Evolutionary conservation across 805 yeast species (phyloP), one percentile per base, ranked within the genome.

Genomic region (Wickerhamiella azymoides): DNA sequence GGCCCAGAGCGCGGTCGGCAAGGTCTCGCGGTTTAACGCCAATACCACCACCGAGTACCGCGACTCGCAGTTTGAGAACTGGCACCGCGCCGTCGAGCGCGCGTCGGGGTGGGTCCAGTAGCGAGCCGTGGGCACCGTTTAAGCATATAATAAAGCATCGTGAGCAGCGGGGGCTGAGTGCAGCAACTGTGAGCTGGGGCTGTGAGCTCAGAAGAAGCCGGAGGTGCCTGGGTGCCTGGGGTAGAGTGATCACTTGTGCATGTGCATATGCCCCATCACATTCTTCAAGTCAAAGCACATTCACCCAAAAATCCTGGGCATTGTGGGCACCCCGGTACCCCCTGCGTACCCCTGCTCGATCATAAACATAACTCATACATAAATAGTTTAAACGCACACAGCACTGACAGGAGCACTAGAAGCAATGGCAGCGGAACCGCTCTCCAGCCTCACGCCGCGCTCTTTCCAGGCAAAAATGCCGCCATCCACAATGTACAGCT

Each of bases 1-100:
- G 14, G 56, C 50, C 33, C 36, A 53, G 51, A 41, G 46, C 27
- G 38, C 50, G 5, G 39, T 42, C 4, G 52, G 53, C 13, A 46
- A 53, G 25, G 46, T 46, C 17, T 49, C 54, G n/a, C 54, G 46
- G 25, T 57, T 56, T 49, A 38, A 49, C 7, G 56, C 62, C 8
- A 48, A 70, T 50, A 69, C 80, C 48, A 80, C 74, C 53, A 67
- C 66, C 9, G 77, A 73, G 44, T 66, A 73, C 58, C 72, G 94
- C 56, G 69, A 77, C 48, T 70, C 66, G 53, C 64, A 64, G 54
- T 82, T 89, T 83, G 67, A 66, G 43, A 66, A 79, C 52, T 88
- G 97, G 97, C 84, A 83, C 58, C 72, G 74, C 39, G 97, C 94
- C 2, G 76, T 88, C 17, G 78, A 75, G 56, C 73, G 93, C 56